Evolutionary conservation across 331 rosid genomes (phyloP).

Genomic region (Arachis monticola): DNA sequence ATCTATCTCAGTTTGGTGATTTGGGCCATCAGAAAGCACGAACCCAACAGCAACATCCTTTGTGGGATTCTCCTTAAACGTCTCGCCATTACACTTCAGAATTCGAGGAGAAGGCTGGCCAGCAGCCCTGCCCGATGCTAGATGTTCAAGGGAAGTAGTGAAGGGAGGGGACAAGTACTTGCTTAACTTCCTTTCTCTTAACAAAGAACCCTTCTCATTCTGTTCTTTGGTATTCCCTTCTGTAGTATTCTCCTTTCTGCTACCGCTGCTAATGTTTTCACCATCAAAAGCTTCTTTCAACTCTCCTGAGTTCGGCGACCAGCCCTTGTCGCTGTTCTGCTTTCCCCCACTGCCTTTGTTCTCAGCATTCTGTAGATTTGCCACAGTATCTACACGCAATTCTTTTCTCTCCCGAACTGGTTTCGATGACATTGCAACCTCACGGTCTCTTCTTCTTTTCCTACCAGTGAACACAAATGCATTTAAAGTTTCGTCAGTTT

Average conservation of each 20-base stretch:
- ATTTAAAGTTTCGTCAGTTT: slow-evolving; percentile 32
- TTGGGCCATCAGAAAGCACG: slow-evolving; percentile 35
- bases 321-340: slow-evolving; percentile 31
- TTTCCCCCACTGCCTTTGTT: slow-evolving; percentile 33
- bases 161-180: slow-evolving; percentile 91
- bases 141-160: slow-evolving; percentile 46
- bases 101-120: slow-evolving; percentile 39
- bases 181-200: slow-evolving; percentile 83
- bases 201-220: slow-evolving; percentile 41
- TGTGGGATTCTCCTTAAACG: slow-evolving; percentile 36
- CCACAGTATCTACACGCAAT: slow-evolving; percentile 33
- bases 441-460: slow-evolving; percentile 52
- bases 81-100: slow-evolving; percentile 36
- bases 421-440: slow-evolving; percentile 38
- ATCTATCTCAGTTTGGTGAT: slow-evolving; percentile 38
- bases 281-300: slow-evolving; percentile 27
- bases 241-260: slow-evolving; percentile 32
- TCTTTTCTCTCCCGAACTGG: slow-evolving; percentile 41
- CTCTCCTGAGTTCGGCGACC: not conserved
- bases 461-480: slow-evolving; percentile 31
- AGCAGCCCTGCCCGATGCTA: slow-evolving; percentile 29
- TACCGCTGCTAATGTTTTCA: slow-evolving; percentile 20
- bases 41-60: slow-evolving; percentile 31
- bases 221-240: slow-evolving; percentile 39
- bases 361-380: slow-evolving; percentile 29